Base-by-base conservation (phyloP, 257 asterid species). In the Solanum ossicruentum region DNA sequence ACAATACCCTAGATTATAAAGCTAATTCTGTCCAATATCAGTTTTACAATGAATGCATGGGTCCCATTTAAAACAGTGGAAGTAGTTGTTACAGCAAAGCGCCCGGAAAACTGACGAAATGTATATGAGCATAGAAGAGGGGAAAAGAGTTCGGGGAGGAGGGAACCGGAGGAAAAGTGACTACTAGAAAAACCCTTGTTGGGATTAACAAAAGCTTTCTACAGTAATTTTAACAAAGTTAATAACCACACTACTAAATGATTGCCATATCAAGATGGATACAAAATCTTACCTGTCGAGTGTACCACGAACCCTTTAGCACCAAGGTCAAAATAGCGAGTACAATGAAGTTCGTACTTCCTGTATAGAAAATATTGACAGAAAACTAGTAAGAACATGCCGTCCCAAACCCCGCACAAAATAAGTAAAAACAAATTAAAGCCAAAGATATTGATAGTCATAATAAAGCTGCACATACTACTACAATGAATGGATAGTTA, bases 311-410 rank as follows among this genome's bases (percentile, higher is more conserved):
- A 88, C 97, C 98, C 85, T 96, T 95, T 39, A 95, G 86, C 67
- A 89, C 90, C 95, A 97, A 90, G 54, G 98, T 95, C 89, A 94
- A 88, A 80, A 95, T 69, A 16, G 99, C 97, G 72, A 97, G 92
- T 87, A 97, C 87, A 70, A 95, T 90, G 86, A 97, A 95, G 88
- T 95, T 97, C 60, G 99, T 92, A 91, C 98, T 89, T 65, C 99
- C 99, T 95, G 91, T n/a, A 15, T 23, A 5, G 7, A 80, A 70
- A 75, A 12, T 1, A 51, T 77, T 26, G 47, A 77, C 63, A 51
- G 82, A 8, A 17, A 77, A 51, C 47, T 4, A 51, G 63, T 77
- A 13, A 75, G 20, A 4, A 49, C 21, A 5, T 52, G 15, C 5
- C 45, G 45, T 15, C 12, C 13, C 21, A 12, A 15, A 73, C 7